Evolutionary conservation across 805 yeast species (phyloP), one percentile per base, ranked within the genome.

Genomic region (Kodamaea fukazawae): DNA sequence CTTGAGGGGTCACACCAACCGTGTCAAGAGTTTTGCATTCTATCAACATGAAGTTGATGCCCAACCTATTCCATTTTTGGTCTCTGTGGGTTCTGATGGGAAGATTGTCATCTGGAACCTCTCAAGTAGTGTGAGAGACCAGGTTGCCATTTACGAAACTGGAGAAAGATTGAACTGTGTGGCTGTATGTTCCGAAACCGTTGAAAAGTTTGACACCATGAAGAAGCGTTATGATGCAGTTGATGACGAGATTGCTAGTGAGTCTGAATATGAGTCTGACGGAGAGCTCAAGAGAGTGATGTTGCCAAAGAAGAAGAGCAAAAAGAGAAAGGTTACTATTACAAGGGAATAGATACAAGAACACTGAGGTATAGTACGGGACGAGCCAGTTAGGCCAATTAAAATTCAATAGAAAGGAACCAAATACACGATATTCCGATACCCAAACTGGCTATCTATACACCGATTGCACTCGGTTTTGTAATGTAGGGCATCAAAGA

Each of bases 161-260:
- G 95, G 95, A 9, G 98, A 93, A 63, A 75, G 99, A 54, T 73
- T 93, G 46, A 91, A 87, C 60, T 91, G 96, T 65, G 81, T 89
- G 15, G 75, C 83, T 10, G 74, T 85, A 2, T 78, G 86, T 37
- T 79, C 83, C 29, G 99, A 91, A 55, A 61, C 71, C 7, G 76
- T 91, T 27, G 98, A 93, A 58, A 83, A 83, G 57, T 61, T 73
- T 13, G 79, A 71, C 2, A 77, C 86, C 7, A 78, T 85, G 82
- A 83, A 79, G 63, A 79, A 78, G 60, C 65, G 81, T 54, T 54
- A 58, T 43, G 54, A 46, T 14, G 47, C 41, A 4, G 18, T 34
- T 17, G 52, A 49, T 10, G 39, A 23, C 4, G 57, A 66, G 46
- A 47, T 63, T 44, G 32, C 58, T 63, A 76, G 81, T 38, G 86